phyloP scores from a whole-genome alignment of 2,329 filamentous ascomycete genomes.

The Leptographium procerum region DNA sequence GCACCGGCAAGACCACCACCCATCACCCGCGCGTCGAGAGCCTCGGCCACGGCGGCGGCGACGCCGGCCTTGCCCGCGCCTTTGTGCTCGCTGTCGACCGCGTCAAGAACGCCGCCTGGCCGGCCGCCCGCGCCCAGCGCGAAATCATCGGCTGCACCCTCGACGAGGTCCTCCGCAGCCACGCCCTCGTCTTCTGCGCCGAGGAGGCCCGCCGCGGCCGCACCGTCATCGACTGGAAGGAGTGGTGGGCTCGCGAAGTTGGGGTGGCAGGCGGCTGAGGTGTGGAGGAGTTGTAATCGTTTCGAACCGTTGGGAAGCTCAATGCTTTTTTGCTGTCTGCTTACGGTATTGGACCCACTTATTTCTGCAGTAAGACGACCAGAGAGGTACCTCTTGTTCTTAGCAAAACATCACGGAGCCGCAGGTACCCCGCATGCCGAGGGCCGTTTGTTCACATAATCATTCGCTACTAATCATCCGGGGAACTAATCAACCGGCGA shows the following conservation, averaged over 20 bases:
- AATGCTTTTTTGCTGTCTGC: too few species aligned
- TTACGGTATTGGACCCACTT: too few species aligned
- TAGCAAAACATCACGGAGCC: too few species aligned
- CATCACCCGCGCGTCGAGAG: constrained; percentile 50
- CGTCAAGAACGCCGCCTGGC: constrained; percentile 60
- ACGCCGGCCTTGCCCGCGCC: constrained; percentile 66
- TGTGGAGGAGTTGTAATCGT: neutral
- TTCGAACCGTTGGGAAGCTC: too few species aligned
- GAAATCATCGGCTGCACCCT: constrained; percentile 70
- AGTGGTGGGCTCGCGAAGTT: constrained; percentile 61
- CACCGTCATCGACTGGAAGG: constrained; percentile 61
- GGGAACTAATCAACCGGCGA: too few species aligned
- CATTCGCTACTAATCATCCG: too few species aligned
- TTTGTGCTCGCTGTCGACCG: constrained; percentile 74
- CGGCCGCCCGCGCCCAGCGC: constrained; percentile 59
- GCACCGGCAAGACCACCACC: constrained; percentile 39
- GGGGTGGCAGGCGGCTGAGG: neutral
- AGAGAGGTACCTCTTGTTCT: too few species aligned
- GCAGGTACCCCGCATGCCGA: too few species aligned
- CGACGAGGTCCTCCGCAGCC: constrained; percentile 79
- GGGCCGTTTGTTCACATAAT: too few species aligned
- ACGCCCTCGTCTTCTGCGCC: constrained; percentile 87
- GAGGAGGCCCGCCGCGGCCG: constrained; percentile 67
- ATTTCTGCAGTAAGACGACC: too few species aligned
- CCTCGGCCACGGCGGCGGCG: constrained; percentile 62